These are phyloP conservation scores for Ploettnerulaceae sp. DNA, from an alignment of 2,329 filamentous ascomycete genomes.

Conservation along the genomic window DNA sequence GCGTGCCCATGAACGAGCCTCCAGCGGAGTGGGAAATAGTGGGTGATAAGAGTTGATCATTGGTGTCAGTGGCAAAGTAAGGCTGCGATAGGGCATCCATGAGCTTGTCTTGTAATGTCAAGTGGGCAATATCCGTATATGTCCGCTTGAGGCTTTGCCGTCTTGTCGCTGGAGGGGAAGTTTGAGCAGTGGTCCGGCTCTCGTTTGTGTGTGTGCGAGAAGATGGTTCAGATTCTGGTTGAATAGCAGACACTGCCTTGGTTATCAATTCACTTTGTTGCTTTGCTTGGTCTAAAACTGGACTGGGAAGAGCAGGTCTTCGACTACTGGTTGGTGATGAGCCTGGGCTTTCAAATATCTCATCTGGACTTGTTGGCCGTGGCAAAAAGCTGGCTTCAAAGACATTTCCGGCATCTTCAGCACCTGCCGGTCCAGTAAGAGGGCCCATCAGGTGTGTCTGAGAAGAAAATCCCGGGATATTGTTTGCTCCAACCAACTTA, in stretches of 20 bases:
- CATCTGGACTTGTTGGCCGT: constrained; percentile 48
- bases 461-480: constrained; percentile 47
- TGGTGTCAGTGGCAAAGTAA: constrained; percentile 37
- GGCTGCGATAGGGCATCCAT: constrained; percentile 82
- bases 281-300: constrained; percentile 14
- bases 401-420: constrained; percentile 65
- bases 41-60: constrained; percentile 39
- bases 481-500: constrained; percentile 68
- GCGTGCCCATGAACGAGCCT: constrained; percentile 31
- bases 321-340: constrained; percentile 24
- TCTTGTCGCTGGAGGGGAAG: constrained; percentile 52
- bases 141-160: constrained; percentile 76
- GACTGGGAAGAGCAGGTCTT: constrained; percentile 13
- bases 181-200: constrained; percentile 47
- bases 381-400: constrained; percentile 78
- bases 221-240: constrained; percentile 42
- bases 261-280: constrained; percentile 23
- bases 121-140: constrained; percentile 74
- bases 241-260: constrained; percentile 20
- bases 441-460: constrained; percentile 52
- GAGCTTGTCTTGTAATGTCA: constrained; percentile 74
- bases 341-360: constrained; percentile 35
- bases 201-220: constrained; percentile 53
- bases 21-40: constrained; percentile 36
- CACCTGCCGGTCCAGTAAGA: constrained; percentile 71